A percentile compares a stretch with the other conserved stretches of the same genome.
Evolutionary conservation across 192 early-diverging fungal genomes (phyloP).

Genomic region (Coemansia reversa): DNA sequence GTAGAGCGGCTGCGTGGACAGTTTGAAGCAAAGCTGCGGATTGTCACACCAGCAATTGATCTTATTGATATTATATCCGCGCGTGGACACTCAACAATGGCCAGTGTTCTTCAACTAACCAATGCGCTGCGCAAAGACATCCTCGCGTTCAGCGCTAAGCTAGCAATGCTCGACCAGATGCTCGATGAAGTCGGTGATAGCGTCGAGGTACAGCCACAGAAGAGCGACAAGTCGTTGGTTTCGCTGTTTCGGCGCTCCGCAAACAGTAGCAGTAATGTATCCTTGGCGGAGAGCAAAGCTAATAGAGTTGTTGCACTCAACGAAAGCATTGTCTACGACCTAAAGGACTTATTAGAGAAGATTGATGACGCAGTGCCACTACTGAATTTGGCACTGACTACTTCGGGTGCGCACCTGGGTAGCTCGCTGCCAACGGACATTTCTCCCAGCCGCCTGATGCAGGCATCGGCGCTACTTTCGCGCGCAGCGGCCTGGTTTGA

Average conservation of each 20-base stretch:
- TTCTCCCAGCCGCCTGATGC: conserved; percentile 61
- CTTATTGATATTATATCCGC: conserved; percentile 63
- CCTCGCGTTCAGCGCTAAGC: conserved; percentile 42
- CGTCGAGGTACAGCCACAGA: neutral
- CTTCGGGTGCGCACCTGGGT: conserved; percentile 54
- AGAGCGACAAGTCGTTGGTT: neutral
- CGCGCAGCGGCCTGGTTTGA: conserved; percentile 13
- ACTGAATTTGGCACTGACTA: conserved; percentile 56
- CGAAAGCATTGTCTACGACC: conserved; percentile 13
- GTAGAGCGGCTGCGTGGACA: conserved; percentile 44
- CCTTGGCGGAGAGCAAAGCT: neutral
- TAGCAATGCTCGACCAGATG: conserved; percentile 19
- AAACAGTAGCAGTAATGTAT: neutral
- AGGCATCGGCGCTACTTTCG: conserved; percentile 55
- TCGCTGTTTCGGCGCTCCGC: conserved; percentile 11
- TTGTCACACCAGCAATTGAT: conserved; percentile 70
- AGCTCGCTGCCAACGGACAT: conserved; percentile 44
- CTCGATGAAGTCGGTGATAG: neutral
- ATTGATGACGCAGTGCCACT: conserved; percentile 58
- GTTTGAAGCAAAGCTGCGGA: conserved; percentile 56
- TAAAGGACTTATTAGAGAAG: conserved; percentile 33
- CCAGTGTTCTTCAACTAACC: conserved; percentile 59
- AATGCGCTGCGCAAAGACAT: conserved; percentile 57
- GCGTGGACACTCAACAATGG: conserved; percentile 61
- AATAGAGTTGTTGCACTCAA: neutral